Percentiles rank a stretch among this genome's conserved stretches.
Conservation (phyloP, 1,139 yeast genomes). For the Sugiyamaella japonica region DNA sequence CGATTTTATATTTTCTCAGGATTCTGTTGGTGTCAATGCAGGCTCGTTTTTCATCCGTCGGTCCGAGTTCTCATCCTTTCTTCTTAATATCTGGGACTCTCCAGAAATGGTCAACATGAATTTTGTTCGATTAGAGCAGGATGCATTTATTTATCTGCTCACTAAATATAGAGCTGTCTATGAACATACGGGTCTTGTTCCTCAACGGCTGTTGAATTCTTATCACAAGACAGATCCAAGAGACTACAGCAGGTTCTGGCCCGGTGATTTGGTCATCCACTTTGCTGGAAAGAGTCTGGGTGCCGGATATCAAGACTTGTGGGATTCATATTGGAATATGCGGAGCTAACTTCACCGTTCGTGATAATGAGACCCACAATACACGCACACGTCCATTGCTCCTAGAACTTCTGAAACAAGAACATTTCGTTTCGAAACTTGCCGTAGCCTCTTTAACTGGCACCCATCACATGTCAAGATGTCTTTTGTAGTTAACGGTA, state of each 20-base stretch:
- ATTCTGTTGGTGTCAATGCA: conserved; percentile 39
- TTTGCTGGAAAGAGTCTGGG: conserved; percentile 31
- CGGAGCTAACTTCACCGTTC: conserved; percentile 17
- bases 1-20: conserved; percentile 36
- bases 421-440: conserved; percentile 12
- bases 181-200: conserved; percentile 40
- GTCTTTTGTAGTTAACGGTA: conserved; percentile 28
- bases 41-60: conserved; percentile 42
- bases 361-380: conserved; percentile 31
- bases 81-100: conserved; percentile 33
- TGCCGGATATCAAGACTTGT: conserved; percentile 3
- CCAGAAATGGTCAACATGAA: conserved; percentile 22
- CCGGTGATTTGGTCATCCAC: conserved; percentile 35
- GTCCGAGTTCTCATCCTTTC: conserved; percentile 28
- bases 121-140: conserved; percentile 31
- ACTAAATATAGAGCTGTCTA: conserved; percentile 28
- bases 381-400: conserved; percentile 29
- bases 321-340: conserved; percentile 12
- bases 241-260: conserved; percentile 27
- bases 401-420: conserved; percentile 23
- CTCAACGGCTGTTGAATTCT: conserved; percentile 40
- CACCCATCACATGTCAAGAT: conserved; percentile 31
- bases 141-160: conserved; percentile 30
- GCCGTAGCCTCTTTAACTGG: conserved; percentile 23
- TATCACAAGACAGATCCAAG: conserved; percentile 29